Percentiles rank a stretch among this genome's conserved stretches.
Conservation (phyloP, 2,329 filamentous ascomycete genomes). For the Neofusicoccum umdonicola region DNA sequence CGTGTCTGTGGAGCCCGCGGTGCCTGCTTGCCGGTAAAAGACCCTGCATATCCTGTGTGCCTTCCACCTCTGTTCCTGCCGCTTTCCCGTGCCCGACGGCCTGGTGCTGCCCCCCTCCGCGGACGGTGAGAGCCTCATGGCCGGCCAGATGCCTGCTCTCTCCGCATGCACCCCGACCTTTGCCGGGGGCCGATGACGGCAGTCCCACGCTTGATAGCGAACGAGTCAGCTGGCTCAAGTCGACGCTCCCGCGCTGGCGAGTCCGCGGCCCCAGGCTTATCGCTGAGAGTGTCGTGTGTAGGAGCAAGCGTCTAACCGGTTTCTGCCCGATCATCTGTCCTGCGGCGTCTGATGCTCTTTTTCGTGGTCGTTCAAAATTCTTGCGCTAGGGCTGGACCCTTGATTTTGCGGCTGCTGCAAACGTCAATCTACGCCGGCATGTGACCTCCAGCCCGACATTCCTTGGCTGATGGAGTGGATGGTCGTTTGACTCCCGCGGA, state of each 20-base stretch:
- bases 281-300: background rate
- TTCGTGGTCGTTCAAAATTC: background rate
- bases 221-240: background rate
- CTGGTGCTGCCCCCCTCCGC: background rate
- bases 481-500: too few species aligned
- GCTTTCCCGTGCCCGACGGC: background rate
- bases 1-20: background rate
- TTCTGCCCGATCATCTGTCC: constrained; percentile 9
- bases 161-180: background rate
- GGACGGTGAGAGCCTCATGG: background rate
- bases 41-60: constrained; percentile 2
- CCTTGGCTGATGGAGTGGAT: too few species aligned
- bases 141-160: background rate
- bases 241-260: background rate
- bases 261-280: background rate
- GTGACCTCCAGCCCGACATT: background rate
- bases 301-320: background rate
- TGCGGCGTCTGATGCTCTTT: background rate
- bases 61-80: constrained; percentile 7
- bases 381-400: background rate
- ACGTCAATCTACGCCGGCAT: background rate
- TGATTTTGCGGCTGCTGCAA: background rate
- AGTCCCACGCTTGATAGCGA: background rate
- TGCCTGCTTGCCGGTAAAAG: background rate
- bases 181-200: background rate